phyloP scores from a whole-genome alignment of 441 rosid genomes.

The Omphalea diandra region DNA sequence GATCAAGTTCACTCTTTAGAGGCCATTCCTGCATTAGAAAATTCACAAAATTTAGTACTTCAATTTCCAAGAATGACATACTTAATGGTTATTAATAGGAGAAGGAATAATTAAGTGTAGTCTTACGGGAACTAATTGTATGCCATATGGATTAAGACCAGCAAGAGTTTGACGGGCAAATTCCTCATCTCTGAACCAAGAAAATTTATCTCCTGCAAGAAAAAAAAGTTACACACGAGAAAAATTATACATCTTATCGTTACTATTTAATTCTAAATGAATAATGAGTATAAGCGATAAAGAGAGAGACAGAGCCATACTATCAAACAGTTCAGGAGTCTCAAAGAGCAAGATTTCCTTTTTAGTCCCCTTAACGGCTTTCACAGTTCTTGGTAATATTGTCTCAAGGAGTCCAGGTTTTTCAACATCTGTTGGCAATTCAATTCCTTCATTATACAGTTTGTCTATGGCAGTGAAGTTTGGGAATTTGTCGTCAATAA shows the following conservation, averaged over 20 bases:
- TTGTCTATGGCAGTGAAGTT: constrained; percentile 55
- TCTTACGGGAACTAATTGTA: constrained; percentile 51
- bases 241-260: background rate
- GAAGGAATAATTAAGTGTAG: background rate
- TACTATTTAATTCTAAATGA: too few relatives aligned
- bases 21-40: constrained; percentile 61
- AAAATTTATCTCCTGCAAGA: constrained; percentile 52
- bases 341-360: constrained; percentile 47
- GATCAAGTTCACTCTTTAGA: constrained; percentile 58
- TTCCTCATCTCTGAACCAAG: constrained; percentile 73
- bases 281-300: background rate
- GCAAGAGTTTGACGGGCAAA: constrained; percentile 73
- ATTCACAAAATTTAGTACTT: background rate
- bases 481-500: constrained; percentile 46
- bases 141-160: constrained; percentile 59
- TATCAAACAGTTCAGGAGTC: constrained; percentile 41
- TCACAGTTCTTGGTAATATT: constrained; percentile 49
- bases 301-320: constrained; percentile 26
- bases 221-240: background rate
- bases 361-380: constrained; percentile 31
- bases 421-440: constrained; percentile 28
- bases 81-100: too few relatives aligned
- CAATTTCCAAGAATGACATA: too few relatives aligned
- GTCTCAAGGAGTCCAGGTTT: constrained; percentile 30
- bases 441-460: constrained; percentile 53